phyloP scores from a whole-genome alignment of 2,329 filamentous ascomycete genomes.

The Penicillium digitatum region DNA sequence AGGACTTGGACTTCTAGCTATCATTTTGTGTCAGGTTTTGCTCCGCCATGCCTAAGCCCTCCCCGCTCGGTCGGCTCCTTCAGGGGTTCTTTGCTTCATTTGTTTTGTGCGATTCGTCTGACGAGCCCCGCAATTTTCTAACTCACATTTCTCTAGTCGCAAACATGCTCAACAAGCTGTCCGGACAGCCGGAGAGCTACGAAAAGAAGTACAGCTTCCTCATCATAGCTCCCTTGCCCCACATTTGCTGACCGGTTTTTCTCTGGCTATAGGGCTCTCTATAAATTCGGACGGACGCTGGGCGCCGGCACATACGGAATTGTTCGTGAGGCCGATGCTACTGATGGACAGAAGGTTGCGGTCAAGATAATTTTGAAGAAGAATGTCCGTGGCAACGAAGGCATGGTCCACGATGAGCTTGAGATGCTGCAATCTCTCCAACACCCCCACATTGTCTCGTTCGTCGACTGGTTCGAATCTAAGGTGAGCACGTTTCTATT shows the following conservation, averaged over 20 bases:
- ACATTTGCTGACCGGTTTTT: constrained; percentile 2
- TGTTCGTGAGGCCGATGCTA: constrained; percentile 86
- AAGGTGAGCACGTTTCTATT: constrained; percentile 57
- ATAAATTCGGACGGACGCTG: constrained; percentile 87
- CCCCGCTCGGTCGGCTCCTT: constrained; percentile 14
- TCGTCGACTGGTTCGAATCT: constrained; percentile 98
- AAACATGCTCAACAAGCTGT: constrained; percentile 90
- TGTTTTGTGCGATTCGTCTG: constrained; percentile 1
- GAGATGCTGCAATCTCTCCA: constrained; percentile 85
- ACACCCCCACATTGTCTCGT: constrained; percentile 94
- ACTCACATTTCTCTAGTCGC: constrained; percentile 56
- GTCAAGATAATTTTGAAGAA: constrained; percentile 99
- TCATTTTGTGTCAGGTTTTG: constrained; percentile 5
- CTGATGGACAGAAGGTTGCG: constrained; percentile 73
- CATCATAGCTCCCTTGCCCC: not conserved
- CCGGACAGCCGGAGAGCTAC: constrained; percentile 95
- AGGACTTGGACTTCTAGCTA: not conserved
- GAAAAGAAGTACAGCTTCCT: constrained; percentile 76
- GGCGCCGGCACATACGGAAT: constrained; percentile 98
- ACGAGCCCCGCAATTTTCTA: constrained; percentile 7
- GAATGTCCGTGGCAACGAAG: constrained; percentile 96
- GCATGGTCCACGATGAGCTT: constrained; percentile 97
- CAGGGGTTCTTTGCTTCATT: constrained; percentile 1
- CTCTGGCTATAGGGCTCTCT: constrained; percentile 62
- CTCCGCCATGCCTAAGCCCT: not conserved